Evolutionary conservation across 176 grass and related monocot genomes (phyloP).

Genomic region (Tillandsia leiboldiana): DNA sequence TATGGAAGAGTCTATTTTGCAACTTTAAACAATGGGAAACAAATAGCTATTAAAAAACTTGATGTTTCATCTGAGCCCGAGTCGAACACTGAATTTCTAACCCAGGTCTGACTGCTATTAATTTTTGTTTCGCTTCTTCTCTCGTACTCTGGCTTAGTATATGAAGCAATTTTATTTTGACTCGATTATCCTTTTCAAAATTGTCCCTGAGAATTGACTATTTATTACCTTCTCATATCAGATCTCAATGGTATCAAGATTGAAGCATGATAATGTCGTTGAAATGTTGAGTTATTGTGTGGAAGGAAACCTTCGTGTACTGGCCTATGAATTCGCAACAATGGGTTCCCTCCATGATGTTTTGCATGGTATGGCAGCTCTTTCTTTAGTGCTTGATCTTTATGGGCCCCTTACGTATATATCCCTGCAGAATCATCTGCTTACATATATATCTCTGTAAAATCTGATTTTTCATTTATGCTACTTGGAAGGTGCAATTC

Average conservation of each 20-base stretch:
- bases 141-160: background rate
- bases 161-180: background rate
- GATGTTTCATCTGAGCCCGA: slow-evolving; percentile 60
- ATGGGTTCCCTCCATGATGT: slow-evolving; percentile 10
- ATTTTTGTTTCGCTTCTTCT: background rate
- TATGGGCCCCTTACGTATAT: too few species aligned
- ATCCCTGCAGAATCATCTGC: too few species aligned
- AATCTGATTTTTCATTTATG: too few species aligned
- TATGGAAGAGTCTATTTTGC: slow-evolving; percentile 83
- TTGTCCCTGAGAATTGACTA: background rate
- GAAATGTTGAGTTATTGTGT: slow-evolving; percentile 8
- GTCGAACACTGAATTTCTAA: slow-evolving; percentile 47
- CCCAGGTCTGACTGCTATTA: slow-evolving; percentile 46
- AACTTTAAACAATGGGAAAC: slow-evolving; percentile 47
- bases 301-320: background rate
- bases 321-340: slow-evolving; percentile 2
- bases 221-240: background rate
- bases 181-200: background rate
- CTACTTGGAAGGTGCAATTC: too few species aligned
- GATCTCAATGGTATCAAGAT: slow-evolving; percentile 8
- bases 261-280: slow-evolving; percentile 12
- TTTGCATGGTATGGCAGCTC: slow-evolving; percentile 3
- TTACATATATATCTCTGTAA: too few species aligned
- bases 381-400: background rate
- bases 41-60: slow-evolving; percentile 77